Base-by-base conservation (phyloP, 2,329 filamentous ascomycete genomes). In the Diaporthe sp. region DNA sequence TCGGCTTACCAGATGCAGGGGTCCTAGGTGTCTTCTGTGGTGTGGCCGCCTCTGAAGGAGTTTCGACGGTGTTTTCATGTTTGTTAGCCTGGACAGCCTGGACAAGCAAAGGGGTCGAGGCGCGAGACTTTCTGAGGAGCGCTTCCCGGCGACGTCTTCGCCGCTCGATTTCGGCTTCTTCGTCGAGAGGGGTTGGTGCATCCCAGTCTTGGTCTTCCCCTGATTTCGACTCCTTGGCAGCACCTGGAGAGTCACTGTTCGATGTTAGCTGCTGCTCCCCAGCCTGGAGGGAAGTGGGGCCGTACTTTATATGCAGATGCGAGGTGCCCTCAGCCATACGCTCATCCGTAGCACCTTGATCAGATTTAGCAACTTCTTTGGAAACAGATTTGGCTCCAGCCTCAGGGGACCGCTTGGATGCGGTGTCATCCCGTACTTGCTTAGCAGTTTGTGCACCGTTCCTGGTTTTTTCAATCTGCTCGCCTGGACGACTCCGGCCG, bases 141-240 rank as follows among this genome's bases (percentile, higher is more conserved):
- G 95, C 94, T 85, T 97, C 94, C 77, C 96, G 92, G 74, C 94
- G 91, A 81, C 93, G 95, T 38, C 95, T 93, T 72, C 96, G 93
- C 80, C 95, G 92, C 83, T 97, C 94, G 80, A 98, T 94, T 80
- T 96, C 89, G 78, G 94, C 92, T 76, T 93, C 94, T 85, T 97
- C 94, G 82, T 97, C 93, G 78, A 95, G 82, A n/a, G 89, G 87
- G 78, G 91, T 87, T 73, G 89, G 85, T 77, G 90, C 88, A 76
- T 89, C 86, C 77, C 84, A 86, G 76, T 89, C 86, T 74, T 85
- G 76, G 28, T 79, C 78, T 57, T 72, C 70, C 71, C 75, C 64
- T 52, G 57, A 55, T 13, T 68, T 50, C 60, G 77, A 69, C 38
- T 64, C 70, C 71, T 74, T 55, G 12, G 55, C 19, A 40, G 57